Percentiles rank a stretch among this genome's conserved stretches.
Evolutionary conservation across 345 rosid species (phyloP).

Genomic region (Gossypioides kirkii): DNA sequence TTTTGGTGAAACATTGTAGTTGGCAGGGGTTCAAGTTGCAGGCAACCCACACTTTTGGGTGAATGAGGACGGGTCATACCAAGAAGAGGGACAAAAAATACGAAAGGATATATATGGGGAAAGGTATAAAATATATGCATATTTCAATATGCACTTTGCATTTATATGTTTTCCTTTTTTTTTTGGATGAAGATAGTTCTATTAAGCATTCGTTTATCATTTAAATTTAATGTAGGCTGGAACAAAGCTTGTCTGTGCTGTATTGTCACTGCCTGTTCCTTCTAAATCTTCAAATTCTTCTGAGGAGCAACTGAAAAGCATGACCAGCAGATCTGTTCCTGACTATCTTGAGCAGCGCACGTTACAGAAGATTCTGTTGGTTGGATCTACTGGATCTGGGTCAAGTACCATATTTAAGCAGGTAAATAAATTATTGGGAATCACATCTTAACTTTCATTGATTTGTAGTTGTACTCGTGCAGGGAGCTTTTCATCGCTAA

Average conservation of each 20-base stretch:
- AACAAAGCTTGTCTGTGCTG: slow-evolving; percentile 85
- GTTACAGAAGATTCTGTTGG: slow-evolving; percentile 75
- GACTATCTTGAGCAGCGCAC: slow-evolving; percentile 74
- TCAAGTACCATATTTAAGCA: slow-evolving; percentile 96
- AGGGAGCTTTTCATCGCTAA: background rate
- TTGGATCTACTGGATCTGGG: slow-evolving; percentile 87
- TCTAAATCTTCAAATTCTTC: slow-evolving; percentile 57
- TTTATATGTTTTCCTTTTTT: background rate
- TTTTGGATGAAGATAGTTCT: background rate
- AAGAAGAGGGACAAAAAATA: slow-evolving; percentile 99
- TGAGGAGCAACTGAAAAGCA: slow-evolving; percentile 53
- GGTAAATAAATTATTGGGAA: slow-evolving; percentile 36
- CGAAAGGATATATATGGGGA: slow-evolving; percentile 98
- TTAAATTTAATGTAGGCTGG: slow-evolving; percentile 55
- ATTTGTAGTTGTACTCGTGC: background rate
- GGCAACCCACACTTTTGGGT: slow-evolving; percentile 99
- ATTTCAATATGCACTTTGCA: background rate
- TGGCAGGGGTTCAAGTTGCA: slow-evolving; percentile 99
- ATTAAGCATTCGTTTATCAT: slow-evolving; percentile 18
- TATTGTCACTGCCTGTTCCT: slow-evolving; percentile 90
- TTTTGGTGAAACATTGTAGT: slow-evolving; percentile 45
- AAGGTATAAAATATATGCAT: slow-evolving; percentile 45
- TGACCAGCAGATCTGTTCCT: slow-evolving; percentile 55
- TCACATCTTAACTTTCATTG: background rate
- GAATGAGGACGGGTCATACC: slow-evolving; percentile 98